A percentile compares a stretch with the other conserved stretches of the same genome.
Evolutionary conservation across 768 basidiomycete genomes (phyloP).

Genomic region (Pleurotus giganteus): DNA sequence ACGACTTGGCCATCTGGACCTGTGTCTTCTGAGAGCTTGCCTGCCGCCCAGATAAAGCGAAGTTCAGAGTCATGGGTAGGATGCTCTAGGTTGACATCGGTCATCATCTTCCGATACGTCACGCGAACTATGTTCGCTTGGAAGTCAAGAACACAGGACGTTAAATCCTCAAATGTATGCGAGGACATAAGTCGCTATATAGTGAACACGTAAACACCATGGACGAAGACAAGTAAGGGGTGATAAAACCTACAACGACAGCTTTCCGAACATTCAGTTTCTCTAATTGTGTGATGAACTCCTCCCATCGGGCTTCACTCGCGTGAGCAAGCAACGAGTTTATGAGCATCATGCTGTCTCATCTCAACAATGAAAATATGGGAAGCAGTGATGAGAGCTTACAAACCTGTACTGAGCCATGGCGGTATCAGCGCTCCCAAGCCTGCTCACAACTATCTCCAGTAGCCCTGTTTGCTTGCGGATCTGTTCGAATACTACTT

Average conservation of each 20-base stretch:
- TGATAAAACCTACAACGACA: constrained; percentile 61
- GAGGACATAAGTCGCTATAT: constrained; percentile 77
- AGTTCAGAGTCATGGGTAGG: constrained; percentile 55
- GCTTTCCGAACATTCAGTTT: constrained; percentile 76
- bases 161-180: constrained; percentile 77
- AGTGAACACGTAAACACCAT: constrained; percentile 4
- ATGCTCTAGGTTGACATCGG: constrained; percentile 67
- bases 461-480: constrained; percentile 65
- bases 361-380: constrained; percentile 8
- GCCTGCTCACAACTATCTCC: constrained; percentile 77
- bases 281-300: constrained; percentile 75
- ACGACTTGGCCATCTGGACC: constrained; percentile 47
- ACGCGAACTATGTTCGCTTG: constrained; percentile 83
- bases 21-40: constrained; percentile 51
- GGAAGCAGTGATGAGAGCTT: background rate
- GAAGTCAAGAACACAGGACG: constrained; percentile 83
- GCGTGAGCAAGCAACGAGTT: constrained; percentile 82
- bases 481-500: constrained; percentile 81
- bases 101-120: constrained; percentile 78
- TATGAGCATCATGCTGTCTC: constrained; percentile 79
- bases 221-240: background rate
- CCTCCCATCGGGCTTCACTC: constrained; percentile 75
- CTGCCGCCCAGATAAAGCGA: constrained; percentile 65
- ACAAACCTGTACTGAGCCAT: constrained; percentile 79
- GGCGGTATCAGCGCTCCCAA: constrained; percentile 80